Conservation (phyloP, 2,329 filamentous ascomycete genomes). For the Escovopsis sp. region DNA sequence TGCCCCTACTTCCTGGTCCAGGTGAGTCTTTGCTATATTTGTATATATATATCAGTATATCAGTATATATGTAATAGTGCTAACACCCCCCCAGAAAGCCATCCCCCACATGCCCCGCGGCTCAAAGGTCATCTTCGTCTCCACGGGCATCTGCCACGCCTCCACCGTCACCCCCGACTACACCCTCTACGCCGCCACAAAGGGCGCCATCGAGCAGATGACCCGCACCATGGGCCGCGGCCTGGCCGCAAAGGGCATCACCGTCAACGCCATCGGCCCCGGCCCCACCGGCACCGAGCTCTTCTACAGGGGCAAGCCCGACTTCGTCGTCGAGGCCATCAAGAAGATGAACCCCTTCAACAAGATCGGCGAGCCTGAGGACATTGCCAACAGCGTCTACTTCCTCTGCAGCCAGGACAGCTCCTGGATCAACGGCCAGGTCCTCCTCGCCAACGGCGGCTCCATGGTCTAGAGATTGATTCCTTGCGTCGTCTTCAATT, state of each 20-base stretch:
- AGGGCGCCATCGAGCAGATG: constrained; percentile 47
- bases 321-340: constrained; percentile 28
- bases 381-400: constrained; percentile 9
- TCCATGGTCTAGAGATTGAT: constrained; percentile 1
- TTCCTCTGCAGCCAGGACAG: constrained; percentile 10
- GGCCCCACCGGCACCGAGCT: constrained; percentile 39
- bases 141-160: constrained; percentile 23
- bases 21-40: constrained; percentile 10
- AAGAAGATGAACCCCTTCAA: constrained; percentile 10
- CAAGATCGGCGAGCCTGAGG: constrained; percentile 9
- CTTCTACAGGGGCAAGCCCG: constrained; percentile 35
- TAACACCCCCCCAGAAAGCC: constrained; percentile 26
- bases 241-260: constrained; percentile 34
- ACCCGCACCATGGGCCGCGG: constrained; percentile 40
- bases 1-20: constrained; percentile 39
- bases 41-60: no score
- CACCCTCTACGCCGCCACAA: constrained; percentile 38
- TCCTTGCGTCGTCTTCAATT: no score
- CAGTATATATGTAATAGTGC: not conserved
- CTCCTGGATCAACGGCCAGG: constrained; percentile 9
- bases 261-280: constrained; percentile 26
- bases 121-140: constrained; percentile 36
- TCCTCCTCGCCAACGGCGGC: constrained; percentile 10
- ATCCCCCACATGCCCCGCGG: constrained; percentile 34
- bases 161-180: constrained; percentile 29